Percentiles rank a stretch among this genome's conserved stretches.
phyloP scores from a whole-genome alignment of 306 rosid genomes.

The Pueraria montana region DNA sequence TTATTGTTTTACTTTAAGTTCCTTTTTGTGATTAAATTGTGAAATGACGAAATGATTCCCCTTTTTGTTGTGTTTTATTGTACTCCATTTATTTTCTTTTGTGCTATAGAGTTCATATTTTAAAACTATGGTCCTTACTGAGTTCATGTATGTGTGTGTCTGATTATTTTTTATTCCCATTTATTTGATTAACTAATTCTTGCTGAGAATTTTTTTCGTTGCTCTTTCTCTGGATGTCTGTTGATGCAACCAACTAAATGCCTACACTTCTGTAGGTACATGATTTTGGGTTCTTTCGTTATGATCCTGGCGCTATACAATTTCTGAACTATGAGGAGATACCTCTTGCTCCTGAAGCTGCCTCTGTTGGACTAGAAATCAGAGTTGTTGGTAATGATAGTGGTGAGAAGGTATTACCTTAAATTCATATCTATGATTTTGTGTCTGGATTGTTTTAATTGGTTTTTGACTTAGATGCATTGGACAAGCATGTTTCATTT shows the following conservation, averaged over 20 bases:
- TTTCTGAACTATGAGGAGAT: conserved; percentile 88
- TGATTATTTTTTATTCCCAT: not conserved
- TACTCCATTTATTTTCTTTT: not conserved
- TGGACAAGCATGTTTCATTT: conserved; percentile 26
- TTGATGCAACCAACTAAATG: conserved; percentile 35
- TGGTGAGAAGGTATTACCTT: conserved; percentile 88
- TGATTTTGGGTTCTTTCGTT: conserved; percentile 96
- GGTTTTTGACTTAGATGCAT: conserved; percentile 23
- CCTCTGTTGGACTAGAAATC: conserved; percentile 94
- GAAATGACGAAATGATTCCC: not conserved
- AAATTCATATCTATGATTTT: conserved; percentile 21
- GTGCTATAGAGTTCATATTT: not conserved
- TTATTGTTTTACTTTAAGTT: not conserved
- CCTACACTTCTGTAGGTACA: conserved; percentile 73
- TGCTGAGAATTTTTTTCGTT: not conserved
- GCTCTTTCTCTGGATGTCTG: conserved; percentile 28
- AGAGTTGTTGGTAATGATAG: conserved; percentile 99
- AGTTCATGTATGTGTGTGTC: not conserved
- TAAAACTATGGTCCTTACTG: not conserved
- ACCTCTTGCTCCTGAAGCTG: conserved; percentile 91
- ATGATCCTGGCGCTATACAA: conserved; percentile 84
- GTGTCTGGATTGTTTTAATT: conserved; percentile 33
- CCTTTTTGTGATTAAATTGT: not conserved
- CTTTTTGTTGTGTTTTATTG: conserved; percentile 14
- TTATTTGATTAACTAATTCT: conserved; percentile 12